Base-by-base conservation (phyloP, 768 basidiomycete species). In the Flagelloscypha sp. region DNA sequence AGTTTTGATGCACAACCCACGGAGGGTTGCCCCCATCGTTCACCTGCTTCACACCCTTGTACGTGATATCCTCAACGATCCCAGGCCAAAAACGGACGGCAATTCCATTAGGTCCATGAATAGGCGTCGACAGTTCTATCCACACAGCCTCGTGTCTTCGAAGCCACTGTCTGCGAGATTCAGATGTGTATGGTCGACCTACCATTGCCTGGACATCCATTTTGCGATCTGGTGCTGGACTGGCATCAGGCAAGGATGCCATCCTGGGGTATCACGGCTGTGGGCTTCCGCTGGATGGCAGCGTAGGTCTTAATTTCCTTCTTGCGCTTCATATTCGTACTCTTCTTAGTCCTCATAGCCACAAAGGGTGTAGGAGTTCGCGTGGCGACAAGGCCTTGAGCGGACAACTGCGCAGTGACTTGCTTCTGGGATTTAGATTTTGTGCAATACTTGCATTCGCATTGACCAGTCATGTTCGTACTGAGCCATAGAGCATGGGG, bases 401-500 rank as follows among this genome's bases (percentile, higher is more conserved):
- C 43, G 61, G 38, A 52, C 56, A 45, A 43, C 63, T 45, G 43
- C 62, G 50, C 66, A 2, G 80, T 81, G 38, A 88, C 79, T 47
- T 79, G 73, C 24, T 69, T 71, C 53, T 88, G 85, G 0, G 77
- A 61, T 42, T 73, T 66, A 12, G 11, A 11, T 47, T 78, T 79
- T 27, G 71, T 59, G 50, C 84, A 88, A 46, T 88, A 88, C 51
- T 85, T 86, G 61, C 85, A 89, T 21, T 58, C 57, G 48, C 85
- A 89, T 27, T 68, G 68, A 3, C 53, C 48, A 2, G 61, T 61
- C 1, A 60, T 48, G 40, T 84, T 78, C 6, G 62, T 61, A 53
- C 79, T 63, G 7, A 90, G 70, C 86, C 86, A 90, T 39, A 77
- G 63, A 2, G 83, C 83, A 47, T 92, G 88, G 4, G 86, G 85